Evolutionary conservation across 2,329 filamentous ascomycete genomes (phyloP).

Genomic region (Fusarium heterosporum): DNA sequence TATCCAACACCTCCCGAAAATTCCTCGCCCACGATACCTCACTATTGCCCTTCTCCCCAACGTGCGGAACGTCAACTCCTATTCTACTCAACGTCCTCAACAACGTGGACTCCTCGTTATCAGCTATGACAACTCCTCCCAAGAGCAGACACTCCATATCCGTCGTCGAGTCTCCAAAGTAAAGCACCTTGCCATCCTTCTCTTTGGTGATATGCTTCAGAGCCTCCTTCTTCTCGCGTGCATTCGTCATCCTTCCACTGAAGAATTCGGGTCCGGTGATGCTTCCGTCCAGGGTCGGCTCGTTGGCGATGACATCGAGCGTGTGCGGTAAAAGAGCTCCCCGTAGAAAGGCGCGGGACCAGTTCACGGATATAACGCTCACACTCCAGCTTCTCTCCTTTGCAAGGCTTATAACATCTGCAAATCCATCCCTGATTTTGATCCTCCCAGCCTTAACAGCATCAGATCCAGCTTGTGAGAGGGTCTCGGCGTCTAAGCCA

Average conservation of each 20-base stretch:
- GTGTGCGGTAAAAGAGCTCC: conserved; percentile 55
- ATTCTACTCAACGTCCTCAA: conserved; percentile 54
- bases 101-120: conserved; percentile 51
- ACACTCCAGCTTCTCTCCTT: conserved; percentile 52
- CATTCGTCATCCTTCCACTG: conserved; percentile 50
- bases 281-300: conserved; percentile 53
- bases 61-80: conserved; percentile 54
- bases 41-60: conserved; percentile 37
- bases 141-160: conserved; percentile 66
- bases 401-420: conserved; percentile 47
- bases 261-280: conserved; percentile 57
- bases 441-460: conserved; percentile 52
- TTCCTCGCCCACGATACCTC: conserved; percentile 58
- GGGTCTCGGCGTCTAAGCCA: conserved; percentile 49
- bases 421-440: conserved; percentile 56
- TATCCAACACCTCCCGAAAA: conserved; percentile 57
- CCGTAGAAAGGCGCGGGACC: conserved; percentile 61
- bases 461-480: conserved; percentile 55
- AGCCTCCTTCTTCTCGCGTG: conserved; percentile 60
- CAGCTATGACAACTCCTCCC: conserved; percentile 61
- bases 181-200: conserved; percentile 53
- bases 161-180: conserved; percentile 69
- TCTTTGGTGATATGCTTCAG: conserved; percentile 49
- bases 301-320: conserved; percentile 59
- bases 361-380: conserved; percentile 64